These are phyloP conservation scores for Emergomyces orientalis DNA, from an alignment of 2,329 filamentous ascomycete genomes.

Conservation along the genomic window DNA sequence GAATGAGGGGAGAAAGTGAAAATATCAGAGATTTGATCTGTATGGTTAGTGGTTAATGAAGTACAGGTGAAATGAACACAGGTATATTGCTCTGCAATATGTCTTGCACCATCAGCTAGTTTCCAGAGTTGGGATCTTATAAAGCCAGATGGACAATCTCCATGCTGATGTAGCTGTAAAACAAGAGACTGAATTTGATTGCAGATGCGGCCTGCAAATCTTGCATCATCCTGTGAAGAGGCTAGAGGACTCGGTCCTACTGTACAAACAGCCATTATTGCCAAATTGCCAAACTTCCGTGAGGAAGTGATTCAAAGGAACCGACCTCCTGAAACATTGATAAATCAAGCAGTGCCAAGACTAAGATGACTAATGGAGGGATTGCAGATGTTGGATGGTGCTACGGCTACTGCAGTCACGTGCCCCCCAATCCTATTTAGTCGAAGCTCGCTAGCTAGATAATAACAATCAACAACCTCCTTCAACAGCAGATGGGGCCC, in stretches of 20 bases:
- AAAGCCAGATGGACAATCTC: not conserved
- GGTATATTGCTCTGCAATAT: not conserved
- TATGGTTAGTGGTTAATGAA: not conserved
- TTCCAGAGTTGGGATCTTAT: not conserved
- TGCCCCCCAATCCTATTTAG: no score
- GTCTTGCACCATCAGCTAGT: not conserved
- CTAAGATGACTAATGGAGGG: no score
- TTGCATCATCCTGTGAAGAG: not conserved
- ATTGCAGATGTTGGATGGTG: no score
- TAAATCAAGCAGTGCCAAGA: no score
- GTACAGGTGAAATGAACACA: not conserved
- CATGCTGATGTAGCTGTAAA: not conserved
- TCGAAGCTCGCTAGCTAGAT: no score
- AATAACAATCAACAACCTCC: no score
- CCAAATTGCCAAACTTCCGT: no score
- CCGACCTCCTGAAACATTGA: no score
- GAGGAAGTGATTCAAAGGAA: no score
- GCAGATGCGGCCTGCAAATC: not conserved
- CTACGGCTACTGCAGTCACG: no score
- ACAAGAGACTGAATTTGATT: not conserved
- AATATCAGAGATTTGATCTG: not conserved
- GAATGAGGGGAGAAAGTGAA: not conserved
- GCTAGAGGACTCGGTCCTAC: not conserved
- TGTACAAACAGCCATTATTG: no score
- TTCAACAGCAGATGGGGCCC: no score